These are phyloP conservation scores for Trametes coccinea DNA, from an alignment of 768 basidiomycete genomes.

Conservation along the genomic window DNA sequence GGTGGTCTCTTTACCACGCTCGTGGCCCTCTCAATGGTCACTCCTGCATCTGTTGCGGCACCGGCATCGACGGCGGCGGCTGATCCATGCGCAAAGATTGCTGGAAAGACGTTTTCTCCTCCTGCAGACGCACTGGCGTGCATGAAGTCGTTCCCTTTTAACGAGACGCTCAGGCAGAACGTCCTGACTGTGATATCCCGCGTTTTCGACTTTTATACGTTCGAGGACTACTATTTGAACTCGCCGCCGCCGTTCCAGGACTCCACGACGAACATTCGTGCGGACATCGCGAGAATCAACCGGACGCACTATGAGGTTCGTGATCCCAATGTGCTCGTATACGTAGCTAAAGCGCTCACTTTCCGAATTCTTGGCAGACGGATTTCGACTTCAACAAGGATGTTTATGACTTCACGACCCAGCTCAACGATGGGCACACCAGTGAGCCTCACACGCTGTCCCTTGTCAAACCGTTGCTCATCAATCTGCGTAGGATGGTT, in stretches of 20 bases:
- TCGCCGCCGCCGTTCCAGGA: constrained; percentile 42
- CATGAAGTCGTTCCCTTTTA: constrained; percentile 49
- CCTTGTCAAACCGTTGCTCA: background rate
- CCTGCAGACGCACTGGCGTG: constrained; percentile 60
- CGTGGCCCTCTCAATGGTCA: background rate
- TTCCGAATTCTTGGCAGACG: constrained; percentile 39
- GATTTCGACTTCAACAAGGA: constrained; percentile 67
- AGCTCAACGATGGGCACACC: constrained; percentile 67
- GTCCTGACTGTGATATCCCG: constrained; percentile 35
- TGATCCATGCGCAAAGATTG: constrained; percentile 39
- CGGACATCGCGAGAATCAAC: constrained; percentile 48
- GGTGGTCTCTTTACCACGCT: background rate
- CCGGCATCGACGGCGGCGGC: constrained; percentile 15
- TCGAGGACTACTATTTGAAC: constrained; percentile 40
- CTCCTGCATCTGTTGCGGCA: background rate
- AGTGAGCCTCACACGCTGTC: constrained; percentile 35
- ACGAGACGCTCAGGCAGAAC: constrained; percentile 40
- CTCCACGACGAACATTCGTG: constrained; percentile 56
- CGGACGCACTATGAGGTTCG: constrained; percentile 47
- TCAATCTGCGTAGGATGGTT: constrained; percentile 46
- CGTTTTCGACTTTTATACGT: constrained; percentile 43
- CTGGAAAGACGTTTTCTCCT: constrained; percentile 43
- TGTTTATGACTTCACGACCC: constrained; percentile 54
- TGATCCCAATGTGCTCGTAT: background rate
- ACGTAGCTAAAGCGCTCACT: background rate